Evolutionary conservation across 169 alveolate genomes (phyloP).

Genomic region (Cryptosporidium sp.): DNA sequence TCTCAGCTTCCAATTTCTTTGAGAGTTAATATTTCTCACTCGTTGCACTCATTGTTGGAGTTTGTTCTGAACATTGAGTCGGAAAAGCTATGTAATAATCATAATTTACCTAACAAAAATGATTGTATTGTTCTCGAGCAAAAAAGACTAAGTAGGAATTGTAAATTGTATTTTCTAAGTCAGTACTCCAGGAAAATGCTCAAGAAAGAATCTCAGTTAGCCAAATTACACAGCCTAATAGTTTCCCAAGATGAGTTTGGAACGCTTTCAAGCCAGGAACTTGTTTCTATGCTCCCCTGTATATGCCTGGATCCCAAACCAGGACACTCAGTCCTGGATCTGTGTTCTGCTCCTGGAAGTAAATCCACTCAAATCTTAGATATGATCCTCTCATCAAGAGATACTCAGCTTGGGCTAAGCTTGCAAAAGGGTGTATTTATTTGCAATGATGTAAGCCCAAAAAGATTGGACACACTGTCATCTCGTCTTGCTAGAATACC

Average conservation of each 20-base stretch:
- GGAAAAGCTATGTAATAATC: neutral
- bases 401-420: conserved; percentile 40
- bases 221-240: conserved; percentile 81
- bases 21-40: conserved; percentile 37
- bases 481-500: conserved; percentile 45
- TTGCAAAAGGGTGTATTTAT: conserved; percentile 70
- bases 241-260: conserved; percentile 91
- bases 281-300: conserved; percentile 97
- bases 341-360: conserved; percentile 98
- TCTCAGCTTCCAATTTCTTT: conserved; percentile 32
- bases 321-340: conserved; percentile 90
- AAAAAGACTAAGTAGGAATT: conserved; percentile 17
- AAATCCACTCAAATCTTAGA: conserved; percentile 87
- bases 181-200: conserved; percentile 50
- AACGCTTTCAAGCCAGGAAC: conserved; percentile 93
- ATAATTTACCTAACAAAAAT: no score
- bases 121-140: neutral
- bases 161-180: neutral
- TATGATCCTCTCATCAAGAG: conserved; percentile 12
- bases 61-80: neutral
- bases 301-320: conserved; percentile 89
- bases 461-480: conserved; percentile 34
- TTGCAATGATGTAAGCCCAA: conserved; percentile 77
- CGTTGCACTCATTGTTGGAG: neutral
- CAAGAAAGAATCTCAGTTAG: conserved; percentile 78